Evolutionary conservation across 2,329 filamentous ascomycete species (phyloP), one percentile per base, ranked within the genome.

Genomic region (Xylaria sp.): DNA sequence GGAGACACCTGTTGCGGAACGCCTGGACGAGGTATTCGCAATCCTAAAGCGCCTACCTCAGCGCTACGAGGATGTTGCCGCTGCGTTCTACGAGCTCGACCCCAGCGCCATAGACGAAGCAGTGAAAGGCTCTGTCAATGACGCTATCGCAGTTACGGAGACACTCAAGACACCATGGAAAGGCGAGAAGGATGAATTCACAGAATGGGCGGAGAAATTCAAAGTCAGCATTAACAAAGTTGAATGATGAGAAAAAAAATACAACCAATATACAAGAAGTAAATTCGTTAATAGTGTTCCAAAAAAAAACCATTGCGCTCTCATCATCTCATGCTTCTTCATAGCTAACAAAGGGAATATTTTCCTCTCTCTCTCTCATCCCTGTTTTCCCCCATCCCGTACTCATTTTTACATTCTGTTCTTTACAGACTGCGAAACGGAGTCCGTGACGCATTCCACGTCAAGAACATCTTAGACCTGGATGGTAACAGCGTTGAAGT

Each of bases 151-250:
- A 0, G 82, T 80, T 0, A 79, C 82, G 0, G 79, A 83, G 58
- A 69, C 87, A 52, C 73, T 90, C 10, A 76, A 77, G 54, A 75
- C 78, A 60, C 78, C 80, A 18, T 92, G 89, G 89, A 74, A 81
- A 2, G 86, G 81, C 0, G 74, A 81, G 52, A 79, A 83, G 16
- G 92, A 96, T 68, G 90, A 88, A 68, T 96, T 95, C 69, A 88
- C 86, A 0, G 78, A 82, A 13, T 96, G 92, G 92, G 84, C 81
- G n/a, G 78, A 76, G 9, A 82, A 80, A 63, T 85, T 84, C 64
- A 78, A 80, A 68, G 68, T 71, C 37, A 78, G 82, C 64, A 79
- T 84, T 11, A 81, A 79, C 63, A 81, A 80, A 69, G 69, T 68
- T 4, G 69, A 70, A 48, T 69, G 70, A 42, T 42, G 8, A 42